Evolutionary conservation across 345 rosid genomes (phyloP), one percentile per base, ranked within the genome.

Genomic region (Barbarea vulgaris): DNA sequence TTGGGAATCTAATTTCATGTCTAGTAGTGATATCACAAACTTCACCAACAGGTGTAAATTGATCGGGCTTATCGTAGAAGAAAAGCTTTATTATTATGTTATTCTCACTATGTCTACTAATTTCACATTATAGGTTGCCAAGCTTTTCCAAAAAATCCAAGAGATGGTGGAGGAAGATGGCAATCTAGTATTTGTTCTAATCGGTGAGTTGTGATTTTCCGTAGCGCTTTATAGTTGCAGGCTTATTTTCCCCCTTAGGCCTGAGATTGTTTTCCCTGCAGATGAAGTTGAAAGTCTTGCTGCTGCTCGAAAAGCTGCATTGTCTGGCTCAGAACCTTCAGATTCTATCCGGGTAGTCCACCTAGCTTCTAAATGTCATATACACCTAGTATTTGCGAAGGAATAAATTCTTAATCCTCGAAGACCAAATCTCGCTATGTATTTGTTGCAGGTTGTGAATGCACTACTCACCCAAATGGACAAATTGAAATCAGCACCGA

Each of bases 241-340:
- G 36, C 54, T 76, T 79, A 67, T 72, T 73, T 64, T 69, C 58
- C 48, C 62, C 46, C 52, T 46, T 67, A 58, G 22, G 50, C 41
- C 74, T 52, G 73, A 70, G 30, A 55, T 82, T 78, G 15, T 78
- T 66, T 64, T 81, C 48, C 39, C 78, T 82, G 50, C 90, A 95
- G 99, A 92, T 90, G 99, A 95, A 87, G 99, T 95, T 69, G 98
- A 95, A 88, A 95, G 99, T 79, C 99, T 95, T 72, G 99, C 99
- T 61, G 97, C 98, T 46, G 94, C 98, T 51, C 84, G 98, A 66
- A 93, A 92, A 79, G 96, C 98, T 77, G 99, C 98, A 64, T 77
- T 95, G 80, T 95, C 97, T 71, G 98, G 98, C 65, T 95, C 99
- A 39, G 98, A 95, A 73, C 99, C 99, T 81, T 92, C 99, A 72